Base-by-base conservation (phyloP, 2,329 filamentous ascomycete genomes). In the Hypoxylon sp. region DNA sequence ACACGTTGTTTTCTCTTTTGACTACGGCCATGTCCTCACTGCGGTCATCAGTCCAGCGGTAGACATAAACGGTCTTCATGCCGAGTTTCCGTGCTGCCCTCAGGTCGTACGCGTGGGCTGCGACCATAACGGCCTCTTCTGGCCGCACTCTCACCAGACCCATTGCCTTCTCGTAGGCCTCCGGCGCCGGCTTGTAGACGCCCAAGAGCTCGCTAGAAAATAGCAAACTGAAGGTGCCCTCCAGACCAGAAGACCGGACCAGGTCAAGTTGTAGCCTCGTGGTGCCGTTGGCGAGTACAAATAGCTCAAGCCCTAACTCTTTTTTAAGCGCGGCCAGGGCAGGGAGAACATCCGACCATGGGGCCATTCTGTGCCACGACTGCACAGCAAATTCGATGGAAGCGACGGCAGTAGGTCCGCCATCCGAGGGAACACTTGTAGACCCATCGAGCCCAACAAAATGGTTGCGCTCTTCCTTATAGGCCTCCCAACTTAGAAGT, bases 251-350 rank as follows among this genome's bases (percentile, higher is more conserved):
- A 0, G 81, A 87, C 29, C 79, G 77, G 0, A 75, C 77, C 2
- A 88, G 78, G 71, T 88, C 84, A 2, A 88, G 80, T 69, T 88
- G 86, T 0, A 88, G 77, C 15, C 86, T 81, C 1, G 83, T 85
- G 0, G 85, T 87, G 0, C 86, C 86, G 62, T 88, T 88, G 5
- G 85, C 86, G 52, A 84, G 80, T 3, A 88, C 86, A 57, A 86
- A 83, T 0, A 83, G 73, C 64, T 85, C 81, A 6, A 81, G 75
- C 0, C 78, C 79, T 2, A 78, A 71, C 1, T 77, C 73, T 13
- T 79, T 75, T 0, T 74, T 74, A 13, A 88, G 74, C 0, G 71
- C 71, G 1, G 76, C 58, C 1, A 88, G 76, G 0, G 84, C 85
- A 2, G 75, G 65, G 0, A 68, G 47, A 0, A 87, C 84, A 56